Evolutionary conservation across 306 rosid genomes (phyloP), one percentile per base, ranked within the genome.

Genomic region (Prunus mume): DNA sequence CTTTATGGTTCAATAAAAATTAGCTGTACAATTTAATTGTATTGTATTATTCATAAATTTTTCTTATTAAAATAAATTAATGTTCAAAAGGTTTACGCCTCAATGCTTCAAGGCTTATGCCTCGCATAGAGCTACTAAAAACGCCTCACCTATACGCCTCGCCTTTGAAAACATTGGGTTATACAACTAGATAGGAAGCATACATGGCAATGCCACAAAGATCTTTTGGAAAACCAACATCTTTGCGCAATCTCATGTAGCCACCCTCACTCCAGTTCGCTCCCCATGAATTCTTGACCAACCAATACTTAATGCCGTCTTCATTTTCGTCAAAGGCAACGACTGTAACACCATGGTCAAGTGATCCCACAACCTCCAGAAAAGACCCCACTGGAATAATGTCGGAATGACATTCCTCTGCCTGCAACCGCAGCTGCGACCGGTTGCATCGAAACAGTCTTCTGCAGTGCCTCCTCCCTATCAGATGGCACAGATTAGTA

Each of bases 271-370:
- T 22, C 24, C 72, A 25, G 2, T 1, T 8, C 5, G n/a, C 15
- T 5, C 87, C 72, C 77, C 84, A 71, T 0, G 87, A 83, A 24
- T 83, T 77, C 24, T 80, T 64, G 3, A 30, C 43, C 20, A 64
- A 15, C 58, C 58, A 54, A 9, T 54, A 54, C 12, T 18, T 0
- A 6, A 54, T 18, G 20, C 22, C 20, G 57, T 54, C 1, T 54
- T 54, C 58, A 6, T n/a, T 18, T 19, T 17, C 9, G 3, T 24
- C 24, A 6, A 17, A 54, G 5, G 24, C 58, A 54, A 54, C 49
- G 43, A 62, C 19, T 2, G 43, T 65, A 4, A 65, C 27, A 34
- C 8, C 13, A 32, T 65, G 49, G 49, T 4, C 49, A n/a, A 34
- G 69, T 9, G 3, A 65, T 32, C 46, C 49, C 69, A 34, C 49